Evolutionary conservation across 2,329 filamentous ascomycete species (phyloP).

Genomic region (Colletotrichum sp.): DNA sequence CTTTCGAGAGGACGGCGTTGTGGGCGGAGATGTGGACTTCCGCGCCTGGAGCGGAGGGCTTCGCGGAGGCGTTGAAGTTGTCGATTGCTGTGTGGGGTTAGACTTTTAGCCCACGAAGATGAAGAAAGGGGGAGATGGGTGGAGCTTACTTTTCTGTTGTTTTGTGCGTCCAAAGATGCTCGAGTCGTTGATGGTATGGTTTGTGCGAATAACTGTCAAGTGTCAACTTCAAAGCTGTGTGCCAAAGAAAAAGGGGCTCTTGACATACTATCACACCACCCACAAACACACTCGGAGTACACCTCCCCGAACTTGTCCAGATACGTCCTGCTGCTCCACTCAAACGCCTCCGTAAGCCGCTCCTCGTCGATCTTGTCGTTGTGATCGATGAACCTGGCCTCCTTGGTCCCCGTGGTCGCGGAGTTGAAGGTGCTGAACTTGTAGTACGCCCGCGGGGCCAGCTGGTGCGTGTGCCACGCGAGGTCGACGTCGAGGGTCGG

Average conservation of each 20-base stretch:
- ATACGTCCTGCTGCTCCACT: slow-evolving; percentile 75
- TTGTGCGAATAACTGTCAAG: slow-evolving; percentile 55
- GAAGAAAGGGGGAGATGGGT: not conserved
- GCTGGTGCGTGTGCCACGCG: slow-evolving; percentile 83
- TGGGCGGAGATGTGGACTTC: slow-evolving; percentile 74
- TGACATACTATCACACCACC: slow-evolving; percentile 74
- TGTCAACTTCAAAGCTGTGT: not conserved
- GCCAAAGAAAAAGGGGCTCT: no score
- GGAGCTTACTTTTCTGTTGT: slow-evolving; percentile 40
- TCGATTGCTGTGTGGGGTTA: slow-evolving; percentile 29
- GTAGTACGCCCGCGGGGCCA: slow-evolving; percentile 69
- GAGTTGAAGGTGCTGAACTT: slow-evolving; percentile 48
- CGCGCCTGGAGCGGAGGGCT: slow-evolving; percentile 46
- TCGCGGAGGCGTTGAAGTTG: slow-evolving; percentile 40
- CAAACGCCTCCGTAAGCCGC: slow-evolving; percentile 68
- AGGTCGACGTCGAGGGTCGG: slow-evolving; percentile 79
- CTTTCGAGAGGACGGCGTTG: slow-evolving; percentile 60
- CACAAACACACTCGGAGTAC: slow-evolving; percentile 81
- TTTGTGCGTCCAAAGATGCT: slow-evolving; percentile 50
- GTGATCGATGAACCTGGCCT: slow-evolving; percentile 72
- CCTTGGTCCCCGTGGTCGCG: slow-evolving; percentile 27
- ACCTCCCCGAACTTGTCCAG: slow-evolving; percentile 67
- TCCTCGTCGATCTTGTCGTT: slow-evolving; percentile 82
- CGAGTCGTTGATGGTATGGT: slow-evolving; percentile 53
- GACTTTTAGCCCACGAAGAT: not conserved